A percentile compares a stretch with the other conserved stretches of the same genome.
phyloP scores from a whole-genome alignment of 305 asterid species.

The Monarda citriodora region DNA sequence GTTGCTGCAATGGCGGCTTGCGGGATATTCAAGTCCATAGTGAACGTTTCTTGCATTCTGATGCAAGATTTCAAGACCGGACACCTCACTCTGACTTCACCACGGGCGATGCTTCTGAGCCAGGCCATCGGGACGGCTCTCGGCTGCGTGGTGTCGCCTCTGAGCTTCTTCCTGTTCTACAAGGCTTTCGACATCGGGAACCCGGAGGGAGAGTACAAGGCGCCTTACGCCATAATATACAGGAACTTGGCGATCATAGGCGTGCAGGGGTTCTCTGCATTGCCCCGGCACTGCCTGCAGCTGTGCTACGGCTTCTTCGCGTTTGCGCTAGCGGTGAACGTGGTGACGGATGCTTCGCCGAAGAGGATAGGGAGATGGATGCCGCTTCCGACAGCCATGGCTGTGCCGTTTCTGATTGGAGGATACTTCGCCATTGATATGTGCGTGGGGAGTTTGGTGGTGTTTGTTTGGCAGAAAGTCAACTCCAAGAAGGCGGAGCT shows the following conservation, averaged over 20 bases:
- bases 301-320: slow-evolving; percentile 63
- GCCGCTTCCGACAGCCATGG: slow-evolving; percentile 77
- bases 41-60: slow-evolving; percentile 45
- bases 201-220: slow-evolving; percentile 44
- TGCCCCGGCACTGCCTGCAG: slow-evolving; percentile 65
- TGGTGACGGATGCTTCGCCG: slow-evolving; percentile 51
- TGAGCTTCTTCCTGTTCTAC: slow-evolving; percentile 60
- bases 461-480: slow-evolving; percentile 52
- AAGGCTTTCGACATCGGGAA: slow-evolving; percentile 60
- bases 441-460: slow-evolving; percentile 67
- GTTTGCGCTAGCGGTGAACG: slow-evolving; percentile 44
- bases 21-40: slow-evolving; percentile 63
- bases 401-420: slow-evolving; percentile 64
- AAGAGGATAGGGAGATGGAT: slow-evolving; percentile 53
- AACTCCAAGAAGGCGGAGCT: slow-evolving; percentile 36
- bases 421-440: slow-evolving; percentile 62
- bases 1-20: slow-evolving; percentile 67
- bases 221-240: slow-evolving; percentile 62
- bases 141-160: slow-evolving; percentile 60
- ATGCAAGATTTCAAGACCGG: slow-evolving; percentile 51
- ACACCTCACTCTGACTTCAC: slow-evolving; percentile 52
- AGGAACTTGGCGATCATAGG: slow-evolving; percentile 64
- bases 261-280: slow-evolving; percentile 65
- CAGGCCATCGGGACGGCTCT: slow-evolving; percentile 65
- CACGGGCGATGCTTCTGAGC: slow-evolving; percentile 68